Conservation (phyloP, 257 asterid species). For the Coffea canephora region DNA sequence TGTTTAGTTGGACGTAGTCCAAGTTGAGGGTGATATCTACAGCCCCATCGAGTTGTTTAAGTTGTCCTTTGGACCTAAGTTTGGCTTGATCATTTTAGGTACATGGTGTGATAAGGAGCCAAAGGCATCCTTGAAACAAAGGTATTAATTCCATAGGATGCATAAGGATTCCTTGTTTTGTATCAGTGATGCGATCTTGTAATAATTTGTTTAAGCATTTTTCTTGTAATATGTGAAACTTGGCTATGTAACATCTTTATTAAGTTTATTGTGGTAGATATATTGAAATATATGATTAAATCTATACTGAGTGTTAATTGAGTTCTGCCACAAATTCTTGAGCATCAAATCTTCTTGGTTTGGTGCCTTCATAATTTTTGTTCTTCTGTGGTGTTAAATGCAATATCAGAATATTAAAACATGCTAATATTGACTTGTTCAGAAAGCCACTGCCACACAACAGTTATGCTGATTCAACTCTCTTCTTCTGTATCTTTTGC, state of each 20-base stretch:
- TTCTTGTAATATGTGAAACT: background rate
- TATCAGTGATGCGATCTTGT: background rate
- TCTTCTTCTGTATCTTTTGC: background rate
- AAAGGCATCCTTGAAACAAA: background rate
- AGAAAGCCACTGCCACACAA: background rate
- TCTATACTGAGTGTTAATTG: background rate
- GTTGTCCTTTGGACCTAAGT: background rate
- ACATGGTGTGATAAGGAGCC: background rate
- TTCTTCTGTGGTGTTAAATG: background rate
- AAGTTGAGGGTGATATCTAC: background rate
- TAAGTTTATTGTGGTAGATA: too few relatives aligned
- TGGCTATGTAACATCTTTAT: too few relatives aligned
- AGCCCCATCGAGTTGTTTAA: background rate
- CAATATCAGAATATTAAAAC: background rate
- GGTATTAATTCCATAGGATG: background rate
- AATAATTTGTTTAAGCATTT: background rate
- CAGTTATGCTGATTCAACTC: background rate
- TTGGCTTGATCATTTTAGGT: background rate
- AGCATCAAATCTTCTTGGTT: background rate
- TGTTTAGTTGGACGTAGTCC: background rate
- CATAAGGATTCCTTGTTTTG: background rate
- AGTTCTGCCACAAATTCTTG: background rate
- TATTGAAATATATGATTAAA: background rate
- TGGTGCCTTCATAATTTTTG: background rate
- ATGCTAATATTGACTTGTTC: background rate